Base-by-base conservation (phyloP, 1,139 yeast genomes). In the Diutina mesorugosa region DNA sequence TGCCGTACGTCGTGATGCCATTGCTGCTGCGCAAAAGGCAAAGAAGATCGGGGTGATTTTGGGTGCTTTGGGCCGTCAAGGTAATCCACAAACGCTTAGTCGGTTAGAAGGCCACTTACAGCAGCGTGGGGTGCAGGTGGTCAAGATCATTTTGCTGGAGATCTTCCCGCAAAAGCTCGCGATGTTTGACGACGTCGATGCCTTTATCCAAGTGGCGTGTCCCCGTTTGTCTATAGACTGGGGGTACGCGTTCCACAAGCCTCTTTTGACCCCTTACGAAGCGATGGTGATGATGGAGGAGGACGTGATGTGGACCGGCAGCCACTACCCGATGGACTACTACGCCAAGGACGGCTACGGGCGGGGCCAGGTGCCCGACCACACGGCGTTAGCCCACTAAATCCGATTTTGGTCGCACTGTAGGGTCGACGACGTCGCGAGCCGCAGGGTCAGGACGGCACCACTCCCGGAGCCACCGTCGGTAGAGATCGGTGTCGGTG, bases 41-140 rank as follows among this genome's bases (percentile, higher is more conserved):
- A 76, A 78, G 58, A 86, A 83, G 52, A 80, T 91, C 35, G 99
- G 98, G 0, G 73, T 93, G 18, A 87, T 93, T 35, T 71, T 95
- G 28, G 99, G 99, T n/a, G 95, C 97, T 0, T 73, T 93, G 57
- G 99, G 99, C 4, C 80, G 99, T 64, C 99, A 93, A 70, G 99
- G 99, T 6, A 90, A 86, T 65, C 81, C 93, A 5, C 73, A 79
- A 30, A 91, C 99, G 0, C 77, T 90, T 55, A 78, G 78, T 38
- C 80, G 81, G 63, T 67, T 91, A 51, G 90, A 90, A 67, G 64
- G 67, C 6, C 74, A 76, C 58, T 73, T 90, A 55, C 63, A 64
- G 1, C 68, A 66, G 9, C 76, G 76, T 16, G 95, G 95, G 1
- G 79, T 82, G 57, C 79, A 79, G 30, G 90, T 88, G 2, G 90